phyloP scores from a whole-genome alignment of 2,329 filamentous ascomycete species.

The Trichoderma atroviride region DNA sequence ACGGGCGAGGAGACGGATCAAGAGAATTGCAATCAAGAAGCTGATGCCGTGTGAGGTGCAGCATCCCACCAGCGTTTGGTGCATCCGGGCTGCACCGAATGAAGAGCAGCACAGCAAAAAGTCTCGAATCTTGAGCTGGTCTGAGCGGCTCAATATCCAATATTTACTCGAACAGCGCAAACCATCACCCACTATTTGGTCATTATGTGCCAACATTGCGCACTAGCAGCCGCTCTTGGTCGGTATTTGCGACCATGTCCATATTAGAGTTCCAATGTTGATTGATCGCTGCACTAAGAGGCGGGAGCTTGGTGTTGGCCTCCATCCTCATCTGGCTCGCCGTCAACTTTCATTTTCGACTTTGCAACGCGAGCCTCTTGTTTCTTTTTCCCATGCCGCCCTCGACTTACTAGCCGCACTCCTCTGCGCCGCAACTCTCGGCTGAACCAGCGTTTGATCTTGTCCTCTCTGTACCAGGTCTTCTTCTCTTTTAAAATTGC shows the following conservation, averaged over 20 bases:
- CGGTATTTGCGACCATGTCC: too few species aligned
- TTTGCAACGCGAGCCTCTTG: background rate
- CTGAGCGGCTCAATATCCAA: background rate
- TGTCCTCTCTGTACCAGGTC: background rate
- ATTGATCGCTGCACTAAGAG: background rate
- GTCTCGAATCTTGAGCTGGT: background rate
- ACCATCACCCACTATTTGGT: background rate
- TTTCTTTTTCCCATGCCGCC: background rate
- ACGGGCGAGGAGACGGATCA: too few species aligned
- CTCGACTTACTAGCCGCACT: constrained; percentile 9
- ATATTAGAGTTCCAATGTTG: too few species aligned
- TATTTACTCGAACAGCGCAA: background rate
- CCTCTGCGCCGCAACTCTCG: background rate
- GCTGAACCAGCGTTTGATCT: background rate
- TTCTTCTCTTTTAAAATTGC: background rate
- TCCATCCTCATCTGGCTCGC: background rate
- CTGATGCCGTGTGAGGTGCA: background rate
- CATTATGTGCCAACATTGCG: background rate
- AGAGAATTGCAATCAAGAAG: background rate
- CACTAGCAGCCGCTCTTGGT: background rate
- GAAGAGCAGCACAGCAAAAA: background rate
- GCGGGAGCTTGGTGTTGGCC: background rate
- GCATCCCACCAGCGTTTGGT: too few species aligned
- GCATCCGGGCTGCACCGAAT: too few species aligned
- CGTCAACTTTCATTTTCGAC: background rate